Conservation (phyloP, 768 basidiomycete genomes). For the Tylopilus rubrobrunneus region DNA sequence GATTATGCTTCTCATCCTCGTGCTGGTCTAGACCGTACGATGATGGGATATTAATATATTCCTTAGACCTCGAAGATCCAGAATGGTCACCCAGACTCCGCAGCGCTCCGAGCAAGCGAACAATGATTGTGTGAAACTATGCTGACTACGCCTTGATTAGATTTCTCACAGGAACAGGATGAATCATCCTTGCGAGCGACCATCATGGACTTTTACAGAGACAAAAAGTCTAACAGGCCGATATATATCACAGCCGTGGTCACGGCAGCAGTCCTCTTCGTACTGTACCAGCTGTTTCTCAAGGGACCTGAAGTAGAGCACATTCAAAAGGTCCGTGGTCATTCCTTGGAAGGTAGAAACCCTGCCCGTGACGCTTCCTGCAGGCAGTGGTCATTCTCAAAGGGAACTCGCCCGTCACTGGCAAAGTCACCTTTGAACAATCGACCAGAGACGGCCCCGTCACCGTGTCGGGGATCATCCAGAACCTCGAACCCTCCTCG, state of each 20-base stretch:
- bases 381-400: slow-evolving; percentile 60
- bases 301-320: slow-evolving; percentile 12
- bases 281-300: slow-evolving; percentile 19
- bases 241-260: slow-evolving; percentile 13
- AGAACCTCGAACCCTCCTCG: slow-evolving; percentile 53
- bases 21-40: not conserved
- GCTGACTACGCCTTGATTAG: not conserved
- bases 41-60: not conserved
- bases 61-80: no score
- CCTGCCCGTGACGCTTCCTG: not conserved
- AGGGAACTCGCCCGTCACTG: slow-evolving; percentile 56
- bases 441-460: slow-evolving; percentile 45
- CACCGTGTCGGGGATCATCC: slow-evolving; percentile 58
- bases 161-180: not conserved
- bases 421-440: slow-evolving; percentile 68
- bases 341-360: not conserved
- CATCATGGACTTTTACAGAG: slow-evolving; percentile 20
- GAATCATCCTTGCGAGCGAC: not conserved
- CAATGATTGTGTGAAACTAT: no score
- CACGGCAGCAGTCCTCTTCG: slow-evolving; percentile 15
- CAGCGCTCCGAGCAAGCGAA: no score
- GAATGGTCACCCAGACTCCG: no score
- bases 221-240: slow-evolving; percentile 21
- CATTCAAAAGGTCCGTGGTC: slow-evolving; percentile 20
- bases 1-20: slow-evolving; percentile 13